phyloP scores from a whole-genome alignment of 768 basidiomycete genomes.

The Suillus cothurnatus region DNA sequence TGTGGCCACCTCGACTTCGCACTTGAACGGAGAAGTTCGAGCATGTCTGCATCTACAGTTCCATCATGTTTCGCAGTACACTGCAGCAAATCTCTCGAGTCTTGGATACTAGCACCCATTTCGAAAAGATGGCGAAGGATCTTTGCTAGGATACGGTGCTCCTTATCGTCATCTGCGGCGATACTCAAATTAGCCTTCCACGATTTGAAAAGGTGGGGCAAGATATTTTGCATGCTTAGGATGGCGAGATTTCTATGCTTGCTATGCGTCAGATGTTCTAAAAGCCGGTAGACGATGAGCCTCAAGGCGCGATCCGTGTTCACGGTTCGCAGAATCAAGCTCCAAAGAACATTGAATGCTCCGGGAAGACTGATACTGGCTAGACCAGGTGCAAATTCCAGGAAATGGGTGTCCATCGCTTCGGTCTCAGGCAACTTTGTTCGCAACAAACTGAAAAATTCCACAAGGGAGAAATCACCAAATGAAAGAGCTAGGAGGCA shows the following conservation, averaged over 20 bases:
- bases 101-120: slow-evolving; percentile 67
- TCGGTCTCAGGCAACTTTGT: slow-evolving; percentile 41
- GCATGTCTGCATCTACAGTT: slow-evolving; percentile 59
- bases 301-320: slow-evolving; percentile 45
- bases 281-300: slow-evolving; percentile 56
- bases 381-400: slow-evolving; percentile 41
- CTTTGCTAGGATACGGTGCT: slow-evolving; percentile 60
- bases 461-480: slow-evolving; percentile 59
- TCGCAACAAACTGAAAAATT: slow-evolving; percentile 53
- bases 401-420: slow-evolving; percentile 42
- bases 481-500: slow-evolving; percentile 69
- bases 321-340: slow-evolving; percentile 41
- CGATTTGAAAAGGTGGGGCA: slow-evolving; percentile 47
- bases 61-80: slow-evolving; percentile 50
- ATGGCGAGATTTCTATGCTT: slow-evolving; percentile 74
- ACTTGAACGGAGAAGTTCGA: slow-evolving; percentile 69
- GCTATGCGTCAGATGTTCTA: slow-evolving; percentile 61
- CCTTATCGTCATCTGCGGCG: slow-evolving; percentile 38
- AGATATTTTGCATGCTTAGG: slow-evolving; percentile 59
- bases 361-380: slow-evolving; percentile 59
- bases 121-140: slow-evolving; percentile 71
- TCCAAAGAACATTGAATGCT: slow-evolving; percentile 63
- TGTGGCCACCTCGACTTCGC: slow-evolving; percentile 80
- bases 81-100: slow-evolving; percentile 67
- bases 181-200: slow-evolving; percentile 22